Base-by-base conservation (phyloP, 352 stramenopile genomes). In the Phytophthora pini region DNA sequence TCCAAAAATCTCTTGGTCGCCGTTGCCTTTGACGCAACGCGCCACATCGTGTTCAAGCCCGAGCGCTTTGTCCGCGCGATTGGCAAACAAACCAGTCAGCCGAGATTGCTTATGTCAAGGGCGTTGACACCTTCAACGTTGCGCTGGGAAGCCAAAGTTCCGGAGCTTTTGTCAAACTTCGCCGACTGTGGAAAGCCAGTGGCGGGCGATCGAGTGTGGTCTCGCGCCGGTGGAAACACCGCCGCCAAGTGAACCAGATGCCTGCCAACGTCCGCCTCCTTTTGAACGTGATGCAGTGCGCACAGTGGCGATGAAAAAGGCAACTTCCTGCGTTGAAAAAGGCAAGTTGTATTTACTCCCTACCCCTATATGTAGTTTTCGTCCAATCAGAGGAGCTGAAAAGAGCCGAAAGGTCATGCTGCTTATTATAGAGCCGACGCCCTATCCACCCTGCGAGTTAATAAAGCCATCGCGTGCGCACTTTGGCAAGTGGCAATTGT, bases 51-150 rank as follows among this genome's bases (percentile, higher is more conserved):
- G n/a, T 64, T 53, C 27, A 63, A 59, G 40, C 40, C n/a, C 10
- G 45, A 27, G 26, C 32, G 43, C 41, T 29, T 48, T 31, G 41
- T 46, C 32, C 20, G n/a, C 17, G 47, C 44, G 44, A 62, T 59
- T 56, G 50, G 31, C 62, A 64, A 70, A 66, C 22, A 15, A 32
- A 27, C 29, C 62, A 52, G 53, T 54, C 45, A 51, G 34, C 15
- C 56, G 50, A 48, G 64, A 72, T 72, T 72, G 64, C 56, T 64
- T 63, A 68, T 63, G 50, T 39, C 38, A 59, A 15, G 10, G 15
- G 31, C 39, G 17, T 40, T 38, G 55, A 34, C 48, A 54, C 39
- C 46, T 68, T 68, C 60, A 68, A 68, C 43, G 9, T 68, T 39
- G 27, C 26, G 46, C 27, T 8, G 31, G 9, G n/a, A 20, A 27